These are phyloP conservation scores for Achaetomiella virescens DNA, from an alignment of 495 filamentous ascomycete genomes.

Conservation along the genomic window DNA sequence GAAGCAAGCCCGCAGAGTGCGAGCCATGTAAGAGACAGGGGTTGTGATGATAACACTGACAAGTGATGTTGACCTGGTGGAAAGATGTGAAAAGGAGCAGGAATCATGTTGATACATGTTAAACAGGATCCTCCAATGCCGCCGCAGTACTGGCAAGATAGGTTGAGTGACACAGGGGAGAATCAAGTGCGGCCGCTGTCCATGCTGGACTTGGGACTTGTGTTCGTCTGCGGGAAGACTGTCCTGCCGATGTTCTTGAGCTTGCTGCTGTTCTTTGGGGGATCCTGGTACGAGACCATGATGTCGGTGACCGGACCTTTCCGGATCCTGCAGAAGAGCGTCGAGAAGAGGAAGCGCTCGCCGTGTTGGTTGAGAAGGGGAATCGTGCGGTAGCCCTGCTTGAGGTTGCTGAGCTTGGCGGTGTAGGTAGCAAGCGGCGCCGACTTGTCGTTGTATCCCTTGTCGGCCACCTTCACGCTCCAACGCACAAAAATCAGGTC, in stretches of 20 bases:
- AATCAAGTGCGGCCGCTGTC: conserved; percentile 28
- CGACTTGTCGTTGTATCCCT: conserved; percentile 57
- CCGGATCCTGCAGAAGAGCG: conserved; percentile 79
- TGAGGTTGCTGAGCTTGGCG: conserved; percentile 81
- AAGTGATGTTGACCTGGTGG: background rate
- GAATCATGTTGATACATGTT: conserved; percentile 4
- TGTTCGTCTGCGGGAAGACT: conserved; percentile 42
- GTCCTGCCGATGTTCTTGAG: conserved; percentile 42
- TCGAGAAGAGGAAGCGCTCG: conserved; percentile 90
- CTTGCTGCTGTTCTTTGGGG: conserved; percentile 37
- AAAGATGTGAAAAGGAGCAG: background rate
- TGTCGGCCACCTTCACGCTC: conserved; percentile 77
- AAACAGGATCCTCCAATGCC: background rate
- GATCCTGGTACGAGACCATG: conserved; percentile 42
- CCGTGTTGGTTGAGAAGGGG: conserved; percentile 86
- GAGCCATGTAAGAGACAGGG: background rate
- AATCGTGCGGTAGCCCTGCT: conserved; percentile 92
- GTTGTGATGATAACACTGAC: background rate
- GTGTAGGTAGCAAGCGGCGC: conserved; percentile 80
- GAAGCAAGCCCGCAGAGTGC: too few species aligned
- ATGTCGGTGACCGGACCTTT: conserved; percentile 51
- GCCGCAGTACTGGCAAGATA: background rate
- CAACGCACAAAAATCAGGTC: conserved; percentile 90
- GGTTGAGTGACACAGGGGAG: background rate
- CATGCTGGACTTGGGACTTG: conserved; percentile 41